Evolutionary conservation across 257 asterid species (phyloP).

Genomic region (Perilla frutescens): DNA sequence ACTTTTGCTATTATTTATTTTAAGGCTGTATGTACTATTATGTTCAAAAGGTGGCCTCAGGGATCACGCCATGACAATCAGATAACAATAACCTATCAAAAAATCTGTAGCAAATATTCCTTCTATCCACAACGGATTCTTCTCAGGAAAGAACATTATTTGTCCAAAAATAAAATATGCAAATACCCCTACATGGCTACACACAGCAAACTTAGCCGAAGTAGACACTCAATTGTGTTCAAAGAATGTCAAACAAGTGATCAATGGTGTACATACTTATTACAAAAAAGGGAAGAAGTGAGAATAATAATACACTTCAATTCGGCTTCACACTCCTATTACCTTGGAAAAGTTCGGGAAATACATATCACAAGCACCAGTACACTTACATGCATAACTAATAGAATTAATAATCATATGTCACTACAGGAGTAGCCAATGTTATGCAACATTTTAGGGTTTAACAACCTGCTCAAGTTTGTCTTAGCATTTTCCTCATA

Average conservation of each 20-base stretch:
- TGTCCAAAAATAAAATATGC: too few relatives aligned
- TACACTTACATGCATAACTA: not conserved
- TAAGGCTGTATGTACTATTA: not conserved
- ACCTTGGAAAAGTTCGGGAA: not conserved
- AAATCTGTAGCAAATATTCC: not conserved
- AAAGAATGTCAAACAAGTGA: not conserved
- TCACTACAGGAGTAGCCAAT: not conserved
- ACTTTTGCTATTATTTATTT: constrained; percentile 14
- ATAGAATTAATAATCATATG: not conserved
- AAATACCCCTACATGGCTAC: not conserved
- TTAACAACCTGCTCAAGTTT: constrained; percentile 2
- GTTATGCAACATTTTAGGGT: constrained; percentile 12
- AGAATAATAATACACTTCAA: not conserved
- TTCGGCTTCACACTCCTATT: constrained; percentile 1
- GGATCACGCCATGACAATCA: not conserved
- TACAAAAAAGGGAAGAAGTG: not conserved
- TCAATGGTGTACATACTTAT: not conserved
- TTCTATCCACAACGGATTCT: not conserved
- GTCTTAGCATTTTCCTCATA: not conserved
- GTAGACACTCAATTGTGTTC: not conserved
- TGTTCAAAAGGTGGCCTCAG: not conserved
- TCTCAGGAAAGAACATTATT: constrained; percentile 4
- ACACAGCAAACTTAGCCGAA: not conserved
- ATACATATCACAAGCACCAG: constrained; percentile 11
- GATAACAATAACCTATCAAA: not conserved